Evolutionary conservation across 352 stramenopile species (phyloP).

Genomic region (Globisporangium orthogonon): DNA sequence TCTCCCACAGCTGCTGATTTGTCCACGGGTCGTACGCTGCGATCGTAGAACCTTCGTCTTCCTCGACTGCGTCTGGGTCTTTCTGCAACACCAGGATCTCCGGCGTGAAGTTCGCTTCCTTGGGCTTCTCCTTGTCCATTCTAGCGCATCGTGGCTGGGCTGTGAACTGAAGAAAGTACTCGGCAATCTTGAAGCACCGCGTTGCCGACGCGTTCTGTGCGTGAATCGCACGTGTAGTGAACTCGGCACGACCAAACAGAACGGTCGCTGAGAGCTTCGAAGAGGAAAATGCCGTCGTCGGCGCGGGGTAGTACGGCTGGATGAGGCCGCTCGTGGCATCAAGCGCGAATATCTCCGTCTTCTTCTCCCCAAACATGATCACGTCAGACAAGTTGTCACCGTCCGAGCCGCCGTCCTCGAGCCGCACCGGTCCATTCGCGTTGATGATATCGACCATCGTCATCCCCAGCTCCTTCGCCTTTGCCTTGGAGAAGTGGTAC

Average conservation of each 20-base stretch:
- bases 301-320: constrained; percentile 30
- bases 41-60: constrained; percentile 64
- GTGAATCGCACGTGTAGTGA: constrained; percentile 60
- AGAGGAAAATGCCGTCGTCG: constrained; percentile 16
- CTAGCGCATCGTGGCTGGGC: constrained; percentile 39
- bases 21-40: constrained; percentile 68
- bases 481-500: constrained; percentile 60
- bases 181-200: constrained; percentile 74
- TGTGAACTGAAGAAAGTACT: constrained; percentile 80
- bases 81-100: constrained; percentile 58
- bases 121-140: constrained; percentile 13
- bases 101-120: constrained; percentile 18
- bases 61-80: constrained; percentile 33
- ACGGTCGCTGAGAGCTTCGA: constrained; percentile 24
- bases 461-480: constrained; percentile 66
- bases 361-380: constrained; percentile 74
- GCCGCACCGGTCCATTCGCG: constrained; percentile 59
- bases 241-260: constrained; percentile 71
- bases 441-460: constrained; percentile 75
- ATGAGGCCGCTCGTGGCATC: constrained; percentile 56
- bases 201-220: constrained; percentile 47
- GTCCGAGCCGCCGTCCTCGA: constrained; percentile 22
- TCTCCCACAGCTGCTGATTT: constrained; percentile 64
- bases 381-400: constrained; percentile 38
- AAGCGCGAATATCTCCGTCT: constrained; percentile 62